Evolutionary conservation across 1,139 yeast species (phyloP).

Genomic region (Wickerhamomyces sp.): DNA sequence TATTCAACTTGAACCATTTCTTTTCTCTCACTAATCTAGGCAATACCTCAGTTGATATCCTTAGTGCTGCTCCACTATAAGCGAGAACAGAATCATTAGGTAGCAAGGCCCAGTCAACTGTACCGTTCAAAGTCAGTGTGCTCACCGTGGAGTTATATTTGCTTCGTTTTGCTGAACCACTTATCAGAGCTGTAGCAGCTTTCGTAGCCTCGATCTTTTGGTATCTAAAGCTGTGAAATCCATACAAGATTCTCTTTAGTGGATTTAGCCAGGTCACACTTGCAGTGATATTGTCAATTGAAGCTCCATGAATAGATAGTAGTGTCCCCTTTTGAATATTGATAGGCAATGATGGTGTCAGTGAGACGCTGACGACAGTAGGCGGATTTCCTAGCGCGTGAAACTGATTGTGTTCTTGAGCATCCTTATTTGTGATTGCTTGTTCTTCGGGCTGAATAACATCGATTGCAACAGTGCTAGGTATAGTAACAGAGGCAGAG

Average conservation of each 20-base stretch:
- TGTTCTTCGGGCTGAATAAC: background rate
- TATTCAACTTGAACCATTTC: conserved; percentile 28
- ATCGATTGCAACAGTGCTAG: conserved; percentile 1
- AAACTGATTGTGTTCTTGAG: conserved; percentile 1
- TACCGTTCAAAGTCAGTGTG: conserved; percentile 47
- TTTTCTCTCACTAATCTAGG: conserved; percentile 37
- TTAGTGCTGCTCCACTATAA: conserved; percentile 46
- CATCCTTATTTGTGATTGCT: background rate
- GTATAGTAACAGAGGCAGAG: conserved; percentile 2
- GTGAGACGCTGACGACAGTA: conserved; percentile 26
- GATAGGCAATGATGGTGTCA: conserved; percentile 57
- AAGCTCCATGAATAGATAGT: conserved; percentile 40
- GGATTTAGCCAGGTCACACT: conserved; percentile 34
- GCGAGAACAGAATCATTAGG: conserved; percentile 42
- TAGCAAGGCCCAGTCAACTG: conserved; percentile 57
- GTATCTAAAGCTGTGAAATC: conserved; percentile 37
- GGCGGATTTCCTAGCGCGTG: conserved; percentile 19
- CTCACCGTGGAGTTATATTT: conserved; percentile 33
- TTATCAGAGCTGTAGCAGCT: conserved; percentile 26
- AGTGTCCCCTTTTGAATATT: conserved; percentile 43
- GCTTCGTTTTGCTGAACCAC: conserved; percentile 4
- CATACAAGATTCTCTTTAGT: conserved; percentile 35
- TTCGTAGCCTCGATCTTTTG: conserved; percentile 44
- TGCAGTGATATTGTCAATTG: conserved; percentile 25
- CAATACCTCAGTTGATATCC: conserved; percentile 30